These are phyloP conservation scores for Coemansia sp. DNA, from an alignment of 192 early-diverging fungal species.

Conservation along the genomic window DNA sequence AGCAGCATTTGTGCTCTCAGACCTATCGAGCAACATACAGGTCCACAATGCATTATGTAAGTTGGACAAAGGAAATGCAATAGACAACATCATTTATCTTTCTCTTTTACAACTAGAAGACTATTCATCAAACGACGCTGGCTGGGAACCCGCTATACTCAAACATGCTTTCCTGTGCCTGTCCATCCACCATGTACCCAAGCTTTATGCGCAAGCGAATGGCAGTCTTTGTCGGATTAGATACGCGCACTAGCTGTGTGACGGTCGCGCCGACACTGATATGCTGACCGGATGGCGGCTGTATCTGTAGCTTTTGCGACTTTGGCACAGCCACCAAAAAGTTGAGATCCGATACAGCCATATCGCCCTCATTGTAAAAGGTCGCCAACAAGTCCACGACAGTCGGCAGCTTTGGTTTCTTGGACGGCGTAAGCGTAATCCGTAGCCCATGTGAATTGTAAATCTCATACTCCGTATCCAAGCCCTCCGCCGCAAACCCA, in stretches of 20 bases:
- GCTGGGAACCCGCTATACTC: conserved; percentile 49
- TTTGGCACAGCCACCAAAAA: conserved; percentile 96
- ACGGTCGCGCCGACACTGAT: conserved; percentile 65
- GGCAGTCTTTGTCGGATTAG: conserved; percentile 75
- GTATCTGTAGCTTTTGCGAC: conserved; percentile 86
- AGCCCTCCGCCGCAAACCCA: conserved; percentile 29
- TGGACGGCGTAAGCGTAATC: conserved; percentile 75
- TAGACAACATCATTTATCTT: too few species aligned
- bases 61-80: too few species aligned
- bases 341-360: conserved; percentile 63
- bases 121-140: conserved; percentile 15
- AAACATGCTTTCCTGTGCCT: conserved; percentile 36
- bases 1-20: too few species aligned
- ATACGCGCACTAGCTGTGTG: conserved; percentile 81
- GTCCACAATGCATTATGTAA: too few species aligned
- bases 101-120: background rate
- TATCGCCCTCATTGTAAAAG: conserved; percentile 67
- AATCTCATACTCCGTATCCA: conserved; percentile 57
- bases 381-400: conserved; percentile 69
- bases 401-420: conserved; percentile 62
- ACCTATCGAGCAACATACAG: too few species aligned
- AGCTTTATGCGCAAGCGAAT: conserved; percentile 59
- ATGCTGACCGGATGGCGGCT: conserved; percentile 70
- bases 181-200: conserved; percentile 25
- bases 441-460: conserved; percentile 81